A percentile compares a stretch with the other conserved stretches of the same genome.
These are phyloP conservation scores for Cryptococcus sp. DNA, from an alignment of 1,284 basidiomycete species.

Conservation along the genomic window DNA sequence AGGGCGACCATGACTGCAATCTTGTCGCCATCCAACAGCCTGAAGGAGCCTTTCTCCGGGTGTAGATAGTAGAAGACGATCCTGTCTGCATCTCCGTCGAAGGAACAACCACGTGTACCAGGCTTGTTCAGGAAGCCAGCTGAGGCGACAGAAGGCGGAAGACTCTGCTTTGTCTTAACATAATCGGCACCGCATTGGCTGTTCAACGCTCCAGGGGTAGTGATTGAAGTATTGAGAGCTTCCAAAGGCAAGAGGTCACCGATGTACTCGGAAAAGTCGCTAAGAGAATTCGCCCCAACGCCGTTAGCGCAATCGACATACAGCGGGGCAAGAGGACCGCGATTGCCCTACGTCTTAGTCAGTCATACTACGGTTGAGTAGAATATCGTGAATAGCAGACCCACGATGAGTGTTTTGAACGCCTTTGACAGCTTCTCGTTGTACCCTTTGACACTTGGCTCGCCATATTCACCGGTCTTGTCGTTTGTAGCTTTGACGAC, in stretches of 20 bases:
- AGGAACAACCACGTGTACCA: slow-evolving; percentile 81
- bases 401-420: slow-evolving; percentile 82
- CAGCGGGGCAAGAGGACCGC: slow-evolving; percentile 60
- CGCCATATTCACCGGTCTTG: slow-evolving; percentile 69
- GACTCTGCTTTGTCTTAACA: slow-evolving; percentile 88
- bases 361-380: not conserved
- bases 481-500: slow-evolving; percentile 84
- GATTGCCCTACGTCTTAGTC: slow-evolving; percentile 58
- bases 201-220: slow-evolving; percentile 76
- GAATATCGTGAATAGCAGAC: slow-evolving; percentile 39
- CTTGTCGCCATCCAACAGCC: slow-evolving; percentile 97
- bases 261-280: slow-evolving; percentile 58
- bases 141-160: slow-evolving; percentile 61
- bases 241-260: slow-evolving; percentile 42
- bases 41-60: slow-evolving; percentile 68
- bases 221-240: slow-evolving; percentile 68
- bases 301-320: slow-evolving; percentile 97
- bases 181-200: slow-evolving; percentile 91
- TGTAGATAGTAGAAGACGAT: slow-evolving; percentile 93
- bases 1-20: slow-evolving; percentile 92
- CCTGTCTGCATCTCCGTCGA: slow-evolving; percentile 97
- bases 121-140: slow-evolving; percentile 61
- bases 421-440: slow-evolving; percentile 80
- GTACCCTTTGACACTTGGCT: slow-evolving; percentile 83
- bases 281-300: slow-evolving; percentile 78